Evolutionary conservation across 495 filamentous ascomycete species (phyloP).

Genomic region (Aspergillus nanangensis): DNA sequence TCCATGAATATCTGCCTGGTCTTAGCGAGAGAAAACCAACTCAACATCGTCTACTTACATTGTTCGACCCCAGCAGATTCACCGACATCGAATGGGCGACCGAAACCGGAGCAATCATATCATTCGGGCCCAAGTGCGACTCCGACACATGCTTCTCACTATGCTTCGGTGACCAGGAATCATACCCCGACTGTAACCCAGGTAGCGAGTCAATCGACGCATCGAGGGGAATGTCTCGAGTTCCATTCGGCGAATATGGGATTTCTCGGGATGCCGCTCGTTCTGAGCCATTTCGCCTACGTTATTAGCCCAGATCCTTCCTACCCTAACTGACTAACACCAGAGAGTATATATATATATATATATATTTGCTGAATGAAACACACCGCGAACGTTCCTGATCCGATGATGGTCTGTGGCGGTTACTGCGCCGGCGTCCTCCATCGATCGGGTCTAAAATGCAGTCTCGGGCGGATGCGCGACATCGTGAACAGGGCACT

Average conservation of each 20-base stretch:
- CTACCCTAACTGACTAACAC: no score
- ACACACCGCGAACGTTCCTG: background rate
- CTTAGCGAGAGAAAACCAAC: background rate
- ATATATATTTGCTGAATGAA: background rate
- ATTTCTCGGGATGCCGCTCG: constrained; percentile 28
- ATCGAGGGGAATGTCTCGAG: no score
- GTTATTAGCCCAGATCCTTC: no score
- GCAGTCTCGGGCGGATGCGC: constrained; percentile 33
- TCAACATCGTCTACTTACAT: constrained; percentile 16
- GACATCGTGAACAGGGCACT: constrained; percentile 38
- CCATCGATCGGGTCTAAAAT: constrained; percentile 36
- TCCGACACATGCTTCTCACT: constrained; percentile 27
- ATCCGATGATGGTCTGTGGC: no score
- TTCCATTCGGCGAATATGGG: constrained; percentile 31
- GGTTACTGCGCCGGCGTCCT: constrained; percentile 21
- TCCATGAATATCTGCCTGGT: constrained; percentile 33
- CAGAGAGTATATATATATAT: constrained; percentile 11
- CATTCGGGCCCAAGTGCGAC: constrained; percentile 35
- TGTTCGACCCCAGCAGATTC: constrained; percentile 32
- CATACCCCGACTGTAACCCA: constrained; percentile 8
- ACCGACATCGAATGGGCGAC: constrained; percentile 41
- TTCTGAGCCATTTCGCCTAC: constrained; percentile 19
- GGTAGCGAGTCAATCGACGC: constrained; percentile 27
- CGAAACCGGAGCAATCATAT: constrained; percentile 40
- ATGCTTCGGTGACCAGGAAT: constrained; percentile 21